Evolutionary conservation across 305 asterid genomes (phyloP).

Genomic region (Fraxinus baroniana): DNA sequence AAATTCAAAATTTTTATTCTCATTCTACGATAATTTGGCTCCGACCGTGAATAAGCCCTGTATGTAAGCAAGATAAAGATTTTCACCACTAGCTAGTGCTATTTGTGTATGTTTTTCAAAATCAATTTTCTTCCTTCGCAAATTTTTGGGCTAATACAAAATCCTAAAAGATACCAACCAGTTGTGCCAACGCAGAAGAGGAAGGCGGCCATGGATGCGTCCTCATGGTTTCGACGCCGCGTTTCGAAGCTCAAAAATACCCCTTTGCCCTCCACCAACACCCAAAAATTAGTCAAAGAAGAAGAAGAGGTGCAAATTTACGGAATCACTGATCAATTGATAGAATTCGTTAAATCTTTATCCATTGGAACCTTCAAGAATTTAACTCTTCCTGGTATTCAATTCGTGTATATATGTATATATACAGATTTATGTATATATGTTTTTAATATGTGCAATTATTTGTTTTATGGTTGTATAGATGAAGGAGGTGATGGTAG

Average conservation of each 20-base stretch:
- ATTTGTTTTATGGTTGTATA: conserved; percentile 21
- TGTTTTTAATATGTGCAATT: conserved; percentile 1
- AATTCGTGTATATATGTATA: neutral
- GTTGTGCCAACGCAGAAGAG: neutral
- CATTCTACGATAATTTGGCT: too few species aligned
- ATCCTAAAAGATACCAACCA: neutral
- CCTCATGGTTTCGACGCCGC: conserved; percentile 71
- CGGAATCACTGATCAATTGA: conserved; percentile 65
- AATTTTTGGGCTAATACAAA: neutral
- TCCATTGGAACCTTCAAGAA: conserved; percentile 66
- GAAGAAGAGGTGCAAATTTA: conserved; percentile 42
- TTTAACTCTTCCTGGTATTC: conserved; percentile 56
- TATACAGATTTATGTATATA: neutral
- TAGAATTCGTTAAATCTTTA: conserved; percentile 66
- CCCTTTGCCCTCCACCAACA: conserved; percentile 29
- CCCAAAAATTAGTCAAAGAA: conserved; percentile 9
- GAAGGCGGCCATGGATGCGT: conserved; percentile 49
- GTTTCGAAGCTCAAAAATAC: conserved; percentile 47
- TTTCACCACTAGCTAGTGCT: neutral
- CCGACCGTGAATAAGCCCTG: too few species aligned
- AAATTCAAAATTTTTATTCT: too few species aligned
- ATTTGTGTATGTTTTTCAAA: neutral
- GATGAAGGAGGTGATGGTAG: conserved; percentile 45
- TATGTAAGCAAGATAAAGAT: neutral
- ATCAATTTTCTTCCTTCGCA: neutral